These are phyloP conservation scores for Monosporozyma aquatica DNA, from an alignment of 805 yeast genomes.

Conservation along the genomic window DNA sequence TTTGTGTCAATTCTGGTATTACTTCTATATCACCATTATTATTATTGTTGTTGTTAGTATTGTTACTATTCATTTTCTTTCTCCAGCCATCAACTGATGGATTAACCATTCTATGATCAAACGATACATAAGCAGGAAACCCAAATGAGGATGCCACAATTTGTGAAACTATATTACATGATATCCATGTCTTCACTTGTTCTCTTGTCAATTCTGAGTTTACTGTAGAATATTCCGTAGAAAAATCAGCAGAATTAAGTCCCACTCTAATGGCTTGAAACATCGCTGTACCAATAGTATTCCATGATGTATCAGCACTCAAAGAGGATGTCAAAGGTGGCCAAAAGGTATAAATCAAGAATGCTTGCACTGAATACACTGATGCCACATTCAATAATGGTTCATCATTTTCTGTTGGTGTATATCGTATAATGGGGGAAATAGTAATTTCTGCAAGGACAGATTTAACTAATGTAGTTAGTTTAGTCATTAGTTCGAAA, in stretches of 20 bases:
- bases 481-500: slow-evolving; percentile 41
- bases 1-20: slow-evolving; percentile 53
- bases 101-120: slow-evolving; percentile 42
- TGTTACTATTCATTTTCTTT: no score
- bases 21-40: slow-evolving; percentile 19
- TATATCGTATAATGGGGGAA: slow-evolving; percentile 79
- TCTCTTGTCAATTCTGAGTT: slow-evolving; percentile 44
- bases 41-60: neutral
- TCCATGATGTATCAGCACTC: slow-evolving; percentile 93
- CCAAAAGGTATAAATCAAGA: slow-evolving; percentile 82
- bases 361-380: slow-evolving; percentile 90
- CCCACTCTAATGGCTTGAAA: slow-evolving; percentile 90
- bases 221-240: slow-evolving; percentile 41
- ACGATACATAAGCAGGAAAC: slow-evolving; percentile 82
- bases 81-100: neutral
- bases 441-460: slow-evolving; percentile 80
- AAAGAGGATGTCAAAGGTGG: slow-evolving; percentile 91
- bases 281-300: slow-evolving; percentile 83
- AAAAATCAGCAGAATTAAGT: slow-evolving; percentile 65
- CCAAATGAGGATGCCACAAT: slow-evolving; percentile 87
- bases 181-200: slow-evolving; percentile 85
- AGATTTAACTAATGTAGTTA: slow-evolving; percentile 64
- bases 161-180: slow-evolving; percentile 83
- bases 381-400: slow-evolving; percentile 80
- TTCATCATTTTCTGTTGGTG: slow-evolving; percentile 55